Conservation (phyloP, 2,329 filamentous ascomycete genomes). For the Microdochium bolleyi region DNA sequence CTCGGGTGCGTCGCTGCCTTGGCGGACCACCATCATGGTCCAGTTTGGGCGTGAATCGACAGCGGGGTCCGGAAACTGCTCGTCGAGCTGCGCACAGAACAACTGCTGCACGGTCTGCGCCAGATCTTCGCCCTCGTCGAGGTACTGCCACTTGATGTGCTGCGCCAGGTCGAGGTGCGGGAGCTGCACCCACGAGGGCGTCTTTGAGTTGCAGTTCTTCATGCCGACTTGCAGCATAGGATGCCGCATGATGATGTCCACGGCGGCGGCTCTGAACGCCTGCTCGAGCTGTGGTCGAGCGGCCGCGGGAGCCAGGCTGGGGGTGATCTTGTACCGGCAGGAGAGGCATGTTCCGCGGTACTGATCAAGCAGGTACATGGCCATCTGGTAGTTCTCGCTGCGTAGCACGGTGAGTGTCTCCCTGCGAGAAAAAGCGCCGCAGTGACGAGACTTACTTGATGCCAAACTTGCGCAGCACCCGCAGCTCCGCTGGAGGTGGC, state of each 20-base stretch:
- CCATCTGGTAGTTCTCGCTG: neutral
- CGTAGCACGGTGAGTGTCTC: neutral
- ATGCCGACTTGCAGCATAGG: conserved; percentile 8
- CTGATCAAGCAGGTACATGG: neutral
- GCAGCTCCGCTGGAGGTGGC: neutral
- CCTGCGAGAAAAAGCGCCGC: neutral
- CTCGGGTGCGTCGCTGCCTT: neutral
- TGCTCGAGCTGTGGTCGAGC: neutral
- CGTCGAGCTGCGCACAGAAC: conserved; percentile 3
- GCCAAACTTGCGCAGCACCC: neutral
- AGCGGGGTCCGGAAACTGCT: conserved; percentile 1
- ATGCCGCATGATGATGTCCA: conserved; percentile 6
- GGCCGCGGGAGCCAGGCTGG: neutral
- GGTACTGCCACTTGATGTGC: conserved; percentile 7
- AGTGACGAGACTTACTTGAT: neutral
- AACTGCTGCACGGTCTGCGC: conserved; percentile 2
- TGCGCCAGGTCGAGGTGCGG: conserved; percentile 6
- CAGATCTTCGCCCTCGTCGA: conserved; percentile 1
- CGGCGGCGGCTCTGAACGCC: conserved; percentile 5
- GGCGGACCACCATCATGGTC: neutral
- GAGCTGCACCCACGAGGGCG: conserved; percentile 8
- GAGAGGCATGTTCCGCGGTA: neutral
- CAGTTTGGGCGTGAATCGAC: neutral
- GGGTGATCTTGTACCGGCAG: neutral
- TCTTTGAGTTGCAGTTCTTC: conserved; percentile 4